Evolutionary conservation across 495 filamentous ascomycete species (phyloP).

Genomic region (Letharia lupina): DNA sequence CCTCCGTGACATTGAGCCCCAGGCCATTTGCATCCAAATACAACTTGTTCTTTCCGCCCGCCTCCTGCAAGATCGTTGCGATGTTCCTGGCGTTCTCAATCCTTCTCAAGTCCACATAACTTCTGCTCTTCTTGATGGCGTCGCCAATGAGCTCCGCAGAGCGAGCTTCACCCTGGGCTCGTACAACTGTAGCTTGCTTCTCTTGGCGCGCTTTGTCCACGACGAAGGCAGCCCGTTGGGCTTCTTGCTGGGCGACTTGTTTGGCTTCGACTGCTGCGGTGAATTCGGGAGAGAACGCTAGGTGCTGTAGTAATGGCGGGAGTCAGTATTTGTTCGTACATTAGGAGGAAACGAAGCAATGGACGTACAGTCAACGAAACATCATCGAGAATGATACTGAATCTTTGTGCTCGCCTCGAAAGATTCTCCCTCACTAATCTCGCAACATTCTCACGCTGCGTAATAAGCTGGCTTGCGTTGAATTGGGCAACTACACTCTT

Average conservation of each 20-base stretch:
- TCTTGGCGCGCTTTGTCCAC: conserved; percentile 99
- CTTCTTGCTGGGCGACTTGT: conserved; percentile 98
- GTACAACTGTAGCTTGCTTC: conserved; percentile 98
- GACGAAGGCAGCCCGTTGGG: conserved; percentile 91
- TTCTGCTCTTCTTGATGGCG: conserved; percentile 97
- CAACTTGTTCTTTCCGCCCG: conserved; percentile 84
- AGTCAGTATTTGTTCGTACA: conserved; percentile 3
- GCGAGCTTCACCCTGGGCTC: conserved; percentile 96
- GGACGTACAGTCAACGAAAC: conserved; percentile 83
- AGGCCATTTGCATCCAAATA: conserved; percentile 84
- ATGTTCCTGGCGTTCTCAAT: conserved; percentile 93
- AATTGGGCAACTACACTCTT: conserved; percentile 99
- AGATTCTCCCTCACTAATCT: conserved; percentile 88
- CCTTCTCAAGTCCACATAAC: conserved; percentile 91
- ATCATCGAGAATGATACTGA: conserved; percentile 96
- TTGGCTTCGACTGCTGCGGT: conserved; percentile 98
- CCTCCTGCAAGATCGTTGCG: conserved; percentile 72
- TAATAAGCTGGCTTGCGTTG: conserved; percentile 97
- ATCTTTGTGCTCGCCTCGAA: conserved; percentile 79
- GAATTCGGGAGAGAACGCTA: conserved; percentile 98
- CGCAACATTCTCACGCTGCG: conserved; percentile 93
- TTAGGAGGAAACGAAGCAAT: neutral
- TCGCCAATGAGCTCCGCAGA: conserved; percentile 97
- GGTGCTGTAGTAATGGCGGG: conserved; percentile 41
- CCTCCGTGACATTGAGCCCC: conserved; percentile 77